A percentile compares a stretch with the other conserved stretches of the same genome.
phyloP scores from a whole-genome alignment of 768 basidiomycete genomes.

The Rhodotorula babjevae region DNA sequence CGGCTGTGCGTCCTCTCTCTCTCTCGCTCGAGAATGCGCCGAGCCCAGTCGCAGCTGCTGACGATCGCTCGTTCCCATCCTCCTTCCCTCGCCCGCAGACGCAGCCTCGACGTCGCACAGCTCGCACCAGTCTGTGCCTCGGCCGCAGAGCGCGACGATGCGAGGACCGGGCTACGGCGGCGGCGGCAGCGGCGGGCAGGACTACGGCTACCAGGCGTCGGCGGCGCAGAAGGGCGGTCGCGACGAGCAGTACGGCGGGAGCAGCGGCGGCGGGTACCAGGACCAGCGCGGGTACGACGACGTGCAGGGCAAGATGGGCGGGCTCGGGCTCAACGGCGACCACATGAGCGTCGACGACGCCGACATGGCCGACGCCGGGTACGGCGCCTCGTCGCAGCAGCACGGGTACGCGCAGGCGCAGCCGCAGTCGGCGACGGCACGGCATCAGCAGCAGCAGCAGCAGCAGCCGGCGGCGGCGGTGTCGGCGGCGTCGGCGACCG shows the following conservation, averaged over 20 bases:
- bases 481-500: not conserved
- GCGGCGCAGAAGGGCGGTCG: not conserved
- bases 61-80: not conserved
- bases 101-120: slow-evolving; percentile 15
- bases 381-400: slow-evolving; percentile 6
- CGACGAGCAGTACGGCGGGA: slow-evolving; percentile 3
- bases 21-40: too few species aligned
- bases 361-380: slow-evolving; percentile 16
- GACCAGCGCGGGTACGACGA: slow-evolving; percentile 10
- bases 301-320: slow-evolving; percentile 36
- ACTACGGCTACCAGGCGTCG: slow-evolving; percentile 7
- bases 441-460: slow-evolving; percentile 3
- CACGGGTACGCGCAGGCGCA: not conserved
- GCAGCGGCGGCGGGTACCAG: not conserved
- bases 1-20: not conserved
- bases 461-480: not conserved
- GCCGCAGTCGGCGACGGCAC: slow-evolving; percentile 8
- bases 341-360: slow-evolving; percentile 24
- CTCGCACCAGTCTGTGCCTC: not conserved
- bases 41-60: not conserved
- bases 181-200: not conserved
- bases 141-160: slow-evolving; percentile 8
- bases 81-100: not conserved
- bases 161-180: slow-evolving; percentile 2
- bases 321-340: slow-evolving; percentile 27